Conservation (phyloP, 441 rosid species). For the Adansonia madagascariensis region DNA sequence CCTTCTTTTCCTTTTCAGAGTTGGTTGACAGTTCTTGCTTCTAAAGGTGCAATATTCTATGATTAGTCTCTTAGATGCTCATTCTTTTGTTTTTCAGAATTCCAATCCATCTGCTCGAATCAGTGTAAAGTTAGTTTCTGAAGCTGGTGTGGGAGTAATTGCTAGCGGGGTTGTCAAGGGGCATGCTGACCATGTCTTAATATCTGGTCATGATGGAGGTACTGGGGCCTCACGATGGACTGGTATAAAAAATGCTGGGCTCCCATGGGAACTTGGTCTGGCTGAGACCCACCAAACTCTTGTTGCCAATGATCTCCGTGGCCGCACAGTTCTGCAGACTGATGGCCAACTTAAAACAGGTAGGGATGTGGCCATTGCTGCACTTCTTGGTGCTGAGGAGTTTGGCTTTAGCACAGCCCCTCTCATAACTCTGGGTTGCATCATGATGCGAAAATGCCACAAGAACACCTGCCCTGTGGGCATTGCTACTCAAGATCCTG, state of each 20-base stretch:
- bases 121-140: slow-evolving; percentile 95
- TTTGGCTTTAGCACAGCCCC: slow-evolving; percentile 99
- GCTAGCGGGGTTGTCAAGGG: slow-evolving; percentile 99
- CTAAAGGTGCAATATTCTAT: not conserved
- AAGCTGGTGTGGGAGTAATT: slow-evolving; percentile 99
- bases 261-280: slow-evolving; percentile 99
- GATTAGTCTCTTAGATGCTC: slow-evolving; percentile 7
- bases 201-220: slow-evolving; percentile 99
- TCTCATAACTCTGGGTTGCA: slow-evolving; percentile 97
- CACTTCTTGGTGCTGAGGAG: slow-evolving; percentile 99
- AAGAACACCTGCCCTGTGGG: slow-evolving; percentile 99
- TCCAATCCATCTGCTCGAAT: slow-evolving; percentile 93
- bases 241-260: slow-evolving; percentile 98
- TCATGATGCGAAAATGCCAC: slow-evolving; percentile 99
- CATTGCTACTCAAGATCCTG: slow-evolving; percentile 99
- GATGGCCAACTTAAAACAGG: slow-evolving; percentile 99
- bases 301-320: slow-evolving; percentile 98
- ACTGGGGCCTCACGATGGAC: slow-evolving; percentile 99
- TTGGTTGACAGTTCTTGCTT: not conserved
- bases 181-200: slow-evolving; percentile 96
- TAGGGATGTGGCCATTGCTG: slow-evolving; percentile 95
- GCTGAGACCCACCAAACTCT: slow-evolving; percentile 99
- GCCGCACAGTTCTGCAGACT: slow-evolving; percentile 96
- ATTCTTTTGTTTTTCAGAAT: slow-evolving; percentile 54
- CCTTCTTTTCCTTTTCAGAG: not conserved